Base-by-base conservation (phyloP, 2,329 filamentous ascomycete species). In the Coniochaeta sp. region DNA sequence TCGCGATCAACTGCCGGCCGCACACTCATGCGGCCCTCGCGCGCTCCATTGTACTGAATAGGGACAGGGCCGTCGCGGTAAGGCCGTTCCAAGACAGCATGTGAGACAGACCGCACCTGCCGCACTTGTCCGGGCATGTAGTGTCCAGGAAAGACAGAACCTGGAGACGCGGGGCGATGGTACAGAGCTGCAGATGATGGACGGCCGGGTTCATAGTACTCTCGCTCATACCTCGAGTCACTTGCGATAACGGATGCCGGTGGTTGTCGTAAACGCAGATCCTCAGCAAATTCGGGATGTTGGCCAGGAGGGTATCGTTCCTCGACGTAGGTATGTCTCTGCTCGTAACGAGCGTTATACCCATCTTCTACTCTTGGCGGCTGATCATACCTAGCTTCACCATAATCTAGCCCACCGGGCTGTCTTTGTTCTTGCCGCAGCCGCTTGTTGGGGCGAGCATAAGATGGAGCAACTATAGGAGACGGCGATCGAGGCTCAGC, bases 401-500 rank as follows among this genome's bases (percentile, higher is more conserved):
- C 76, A 60, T 79, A 64, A 44, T 55, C 59, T 28, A 64, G 68
- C 59, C 74, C 74, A 38, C 71, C 67, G 26, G 71, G 72, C 60
- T 77, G 77, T 57, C 74, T 76, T 52, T 76, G 72, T 31, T 72
- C 71, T 54, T 82, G 78, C 63, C 80, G 79, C 66, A 80, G 79
- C 58, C 85, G 80, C 69, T 88, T 88, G 65, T 74, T 76, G 11
- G 85, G 81, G 57, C 83, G 79, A 34, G 77, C 71, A 62, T 80
- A 78, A n/a, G 81, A 76, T 22, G 79, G 79, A 19, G 79, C 79
- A 62, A 75, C 75, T 58, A 86, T 71, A 9, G 84, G 85, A 7
- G 85, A 88, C 1, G 83, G 81, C 1, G 86, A 89, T 56, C 77
- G 79, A n/a, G 86, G 86, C 68, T 89, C 86, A 26, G 80, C 74